Base-by-base conservation (phyloP, 75 land plant genomes). In the Pseudotsuga menziesii region DNA sequence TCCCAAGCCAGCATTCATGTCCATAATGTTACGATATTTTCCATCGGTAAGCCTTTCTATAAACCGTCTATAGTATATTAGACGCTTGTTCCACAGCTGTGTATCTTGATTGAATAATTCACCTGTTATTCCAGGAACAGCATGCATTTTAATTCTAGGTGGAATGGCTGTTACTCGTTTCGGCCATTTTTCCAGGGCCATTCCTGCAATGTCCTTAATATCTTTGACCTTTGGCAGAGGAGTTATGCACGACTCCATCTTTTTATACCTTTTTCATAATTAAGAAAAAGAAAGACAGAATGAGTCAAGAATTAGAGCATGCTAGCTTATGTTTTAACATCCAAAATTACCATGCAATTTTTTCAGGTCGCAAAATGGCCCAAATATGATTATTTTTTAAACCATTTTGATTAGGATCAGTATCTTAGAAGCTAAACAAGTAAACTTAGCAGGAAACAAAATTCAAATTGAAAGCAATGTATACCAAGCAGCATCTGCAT, bases 1-100 rank as follows among this genome's bases (percentile, higher is more conserved):
- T 36, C 94, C 96, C 13, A 89, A 59, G 16, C 88, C 87, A 32
- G 96, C 91, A 85, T 89, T 91, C 96, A 93, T 93, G 75, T 93
- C 93, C 91, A 93, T 88, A 5, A 93, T 83, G 69, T 93, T 93
- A 78, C 91, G 77, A 66, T 84, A 87, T 78, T 78, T 82, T 60
- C 88, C 88, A 17, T 26, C 57, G 20, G 76, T 61, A 1, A 89
- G 78, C 55, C 76, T 82, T 61, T 80, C 64, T 25, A 85, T 72
- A 75, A 73, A 71, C 32, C 32, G 20, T 74, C 82, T 93, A 84
- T 95, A 95, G 75, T 93, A 85, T 2, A 80, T 63, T 23, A 91
- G 62, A 20, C 98, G 88, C 75, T 77, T 79, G 82, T 76, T 81
- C 98, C 98, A 95, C 35, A 91, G 26, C 57, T 91, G 78, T 1